Percentiles rank a stretch among this genome's conserved stretches.
phyloP scores from a whole-genome alignment of 495 filamentous ascomycete species.

The Articulospora tetracladia region DNA sequence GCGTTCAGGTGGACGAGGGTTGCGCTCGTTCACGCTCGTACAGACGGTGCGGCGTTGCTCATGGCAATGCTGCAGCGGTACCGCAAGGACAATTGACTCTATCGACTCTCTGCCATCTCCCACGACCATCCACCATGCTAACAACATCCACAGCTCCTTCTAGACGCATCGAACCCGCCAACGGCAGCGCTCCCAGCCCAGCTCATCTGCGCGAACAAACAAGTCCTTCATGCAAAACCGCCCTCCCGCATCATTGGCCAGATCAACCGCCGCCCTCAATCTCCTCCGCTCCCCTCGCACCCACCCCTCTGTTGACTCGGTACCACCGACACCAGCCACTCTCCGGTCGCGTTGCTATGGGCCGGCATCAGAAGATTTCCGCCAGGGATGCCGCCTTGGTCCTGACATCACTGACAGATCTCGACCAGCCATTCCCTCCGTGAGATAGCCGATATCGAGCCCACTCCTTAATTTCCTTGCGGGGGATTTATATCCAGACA shows the following conservation, averaged over 20 bases:
- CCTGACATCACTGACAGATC: background rate
- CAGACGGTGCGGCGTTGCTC: too few relatives aligned
- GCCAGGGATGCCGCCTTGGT: background rate
- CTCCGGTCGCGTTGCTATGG: background rate
- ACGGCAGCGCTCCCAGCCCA: background rate
- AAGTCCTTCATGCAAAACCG: background rate
- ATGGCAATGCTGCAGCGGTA: too few relatives aligned
- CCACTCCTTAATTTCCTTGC: background rate
- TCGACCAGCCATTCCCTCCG: background rate
- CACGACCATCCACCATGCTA: too few relatives aligned
- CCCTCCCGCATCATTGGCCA: too few relatives aligned
- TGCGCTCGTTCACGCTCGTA: background rate
- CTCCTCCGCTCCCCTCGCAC: background rate
- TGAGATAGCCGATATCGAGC: background rate
- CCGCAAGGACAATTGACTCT: too few relatives aligned
- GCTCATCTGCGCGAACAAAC: background rate
- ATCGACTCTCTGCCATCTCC: too few relatives aligned
- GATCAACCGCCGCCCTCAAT: too few relatives aligned
- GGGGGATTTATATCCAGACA: background rate
- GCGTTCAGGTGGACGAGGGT: background rate
- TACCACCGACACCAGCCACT: background rate
- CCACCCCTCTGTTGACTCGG: background rate
- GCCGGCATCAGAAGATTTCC: background rate
- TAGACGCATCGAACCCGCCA: background rate
- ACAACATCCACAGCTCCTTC: background rate